Evolutionary conservation across 495 filamentous ascomycete genomes (phyloP).

Genomic region (Xylaria intraflava): DNA sequence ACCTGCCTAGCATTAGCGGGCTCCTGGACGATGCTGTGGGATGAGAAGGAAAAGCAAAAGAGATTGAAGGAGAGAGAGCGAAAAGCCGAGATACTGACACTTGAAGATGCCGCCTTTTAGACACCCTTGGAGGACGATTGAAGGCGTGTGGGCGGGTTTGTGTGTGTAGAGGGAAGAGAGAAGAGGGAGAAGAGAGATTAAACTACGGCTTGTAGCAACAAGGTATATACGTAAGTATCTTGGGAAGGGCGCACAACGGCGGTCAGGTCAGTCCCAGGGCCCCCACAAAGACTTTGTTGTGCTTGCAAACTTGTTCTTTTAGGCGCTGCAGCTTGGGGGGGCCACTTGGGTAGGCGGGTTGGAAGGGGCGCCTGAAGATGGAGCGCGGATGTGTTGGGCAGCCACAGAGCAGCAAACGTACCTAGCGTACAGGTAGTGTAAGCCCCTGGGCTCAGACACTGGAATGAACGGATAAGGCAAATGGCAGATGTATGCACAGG

Average conservation of each 20-base stretch:
- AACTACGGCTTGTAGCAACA: background rate
- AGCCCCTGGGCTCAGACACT: background rate
- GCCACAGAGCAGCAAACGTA: background rate
- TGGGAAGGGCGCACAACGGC: background rate
- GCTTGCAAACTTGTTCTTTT: background rate
- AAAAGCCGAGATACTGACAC: background rate
- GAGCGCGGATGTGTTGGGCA: background rate
- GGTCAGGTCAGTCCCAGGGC: background rate
- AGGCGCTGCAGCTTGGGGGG: background rate
- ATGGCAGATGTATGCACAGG: background rate
- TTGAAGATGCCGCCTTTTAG: background rate
- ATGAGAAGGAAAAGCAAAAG: background rate
- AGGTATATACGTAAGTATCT: background rate
- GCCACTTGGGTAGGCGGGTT: background rate
- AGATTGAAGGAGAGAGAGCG: background rate
- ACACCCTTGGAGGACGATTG: background rate
- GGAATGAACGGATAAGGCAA: background rate
- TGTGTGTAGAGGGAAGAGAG: background rate
- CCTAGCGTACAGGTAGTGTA: too few relatives aligned
- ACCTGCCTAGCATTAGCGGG: background rate
- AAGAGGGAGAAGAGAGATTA: background rate
- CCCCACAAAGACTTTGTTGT: background rate
- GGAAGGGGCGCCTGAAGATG: background rate
- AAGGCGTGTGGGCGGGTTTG: background rate
- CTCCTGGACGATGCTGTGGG: background rate